Percentiles rank a stretch among this genome's conserved stretches.
These are phyloP conservation scores for Pilaira anomala DNA, from an alignment of 192 early-diverging fungal species.

Conservation along the genomic window DNA sequence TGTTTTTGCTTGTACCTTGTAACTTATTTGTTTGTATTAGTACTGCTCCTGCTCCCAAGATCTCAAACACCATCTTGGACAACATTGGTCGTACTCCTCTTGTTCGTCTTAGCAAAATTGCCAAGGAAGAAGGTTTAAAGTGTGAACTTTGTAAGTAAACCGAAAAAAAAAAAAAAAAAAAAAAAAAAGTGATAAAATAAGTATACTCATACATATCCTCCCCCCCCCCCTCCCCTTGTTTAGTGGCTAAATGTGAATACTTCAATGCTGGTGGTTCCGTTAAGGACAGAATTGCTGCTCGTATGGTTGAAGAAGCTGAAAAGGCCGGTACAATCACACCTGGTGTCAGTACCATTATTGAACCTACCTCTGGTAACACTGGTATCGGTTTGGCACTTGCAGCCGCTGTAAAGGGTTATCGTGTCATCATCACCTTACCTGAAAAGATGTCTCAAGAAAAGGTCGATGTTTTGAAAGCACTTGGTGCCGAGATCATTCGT, in stretches of 20 bases:
- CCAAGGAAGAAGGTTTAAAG: constrained; percentile 83
- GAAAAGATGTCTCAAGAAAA: constrained; percentile 99
- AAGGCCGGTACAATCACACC: constrained; percentile 85
- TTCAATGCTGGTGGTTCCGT: constrained; percentile 99
- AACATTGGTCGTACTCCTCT: constrained; percentile 97
- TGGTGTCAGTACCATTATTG: constrained; percentile 89
- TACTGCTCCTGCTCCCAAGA: constrained; percentile 63
- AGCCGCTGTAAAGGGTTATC: constrained; percentile 98
- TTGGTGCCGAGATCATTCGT: constrained; percentile 96
- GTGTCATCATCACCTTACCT: constrained; percentile 96
- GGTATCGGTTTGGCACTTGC: constrained; percentile 97
- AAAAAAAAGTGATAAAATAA: neutral
- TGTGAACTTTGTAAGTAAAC: constrained; percentile 84
- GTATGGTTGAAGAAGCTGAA: constrained; percentile 97
- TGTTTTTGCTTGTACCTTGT: neutral
- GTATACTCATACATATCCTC: neutral
- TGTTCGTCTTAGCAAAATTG: constrained; percentile 88
- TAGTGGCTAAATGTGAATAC: constrained; percentile 95
- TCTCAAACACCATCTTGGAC: constrained; percentile 86
- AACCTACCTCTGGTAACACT: constrained; percentile 99
- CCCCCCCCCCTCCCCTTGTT: too few relatives aligned
- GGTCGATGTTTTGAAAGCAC: constrained; percentile 95
- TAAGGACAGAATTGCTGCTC: constrained; percentile 94
- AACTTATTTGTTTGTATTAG: constrained; percentile 16
- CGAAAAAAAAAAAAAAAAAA: neutral